These are phyloP conservation scores for Hemileccinum rubropunctum DNA, from an alignment of 768 basidiomycete species.

Conservation along the genomic window DNA sequence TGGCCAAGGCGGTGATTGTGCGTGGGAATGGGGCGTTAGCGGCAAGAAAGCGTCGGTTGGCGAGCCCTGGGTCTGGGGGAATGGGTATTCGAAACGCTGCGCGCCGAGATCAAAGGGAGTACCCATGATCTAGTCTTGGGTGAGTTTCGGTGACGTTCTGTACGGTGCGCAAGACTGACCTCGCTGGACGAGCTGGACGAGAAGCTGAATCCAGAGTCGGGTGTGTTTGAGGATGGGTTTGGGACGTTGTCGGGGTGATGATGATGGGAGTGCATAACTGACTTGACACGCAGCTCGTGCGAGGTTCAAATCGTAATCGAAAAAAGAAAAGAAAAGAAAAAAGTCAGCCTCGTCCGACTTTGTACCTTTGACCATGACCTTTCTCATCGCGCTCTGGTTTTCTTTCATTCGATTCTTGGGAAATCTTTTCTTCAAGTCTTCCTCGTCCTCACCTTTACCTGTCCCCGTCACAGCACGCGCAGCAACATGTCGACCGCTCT, in stretches of 20 bases:
- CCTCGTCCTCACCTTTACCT: background rate
- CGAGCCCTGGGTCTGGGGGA: constrained; percentile 29
- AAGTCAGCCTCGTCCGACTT: constrained; percentile 8
- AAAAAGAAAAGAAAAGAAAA: no score
- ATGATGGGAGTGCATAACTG: no score
- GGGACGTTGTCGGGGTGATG: no score
- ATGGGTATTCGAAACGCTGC: constrained; percentile 33
- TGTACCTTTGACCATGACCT: background rate
- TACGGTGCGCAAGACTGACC: constrained; percentile 9
- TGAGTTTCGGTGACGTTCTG: background rate
- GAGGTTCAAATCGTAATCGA: no score
- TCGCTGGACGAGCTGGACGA: constrained; percentile 32
- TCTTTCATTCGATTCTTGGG: constrained; percentile 3
- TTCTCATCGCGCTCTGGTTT: constrained; percentile 19
- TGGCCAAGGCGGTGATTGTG: constrained; percentile 26
- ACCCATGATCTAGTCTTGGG: constrained; percentile 28
- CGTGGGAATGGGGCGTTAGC: constrained; percentile 23
- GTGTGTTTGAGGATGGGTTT: no score
- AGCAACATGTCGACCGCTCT: no score
- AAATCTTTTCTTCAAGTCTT: background rate
- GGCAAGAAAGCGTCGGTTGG: constrained; percentile 27
- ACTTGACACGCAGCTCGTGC: no score
- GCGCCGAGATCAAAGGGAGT: constrained; percentile 34
- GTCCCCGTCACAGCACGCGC: background rate
- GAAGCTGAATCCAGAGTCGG: constrained; percentile 30